Evolutionary conservation across 2,329 filamentous ascomycete genomes (phyloP), one percentile per base, ranked within the genome.

Genomic region (Tolypocladium capitatum): DNA sequence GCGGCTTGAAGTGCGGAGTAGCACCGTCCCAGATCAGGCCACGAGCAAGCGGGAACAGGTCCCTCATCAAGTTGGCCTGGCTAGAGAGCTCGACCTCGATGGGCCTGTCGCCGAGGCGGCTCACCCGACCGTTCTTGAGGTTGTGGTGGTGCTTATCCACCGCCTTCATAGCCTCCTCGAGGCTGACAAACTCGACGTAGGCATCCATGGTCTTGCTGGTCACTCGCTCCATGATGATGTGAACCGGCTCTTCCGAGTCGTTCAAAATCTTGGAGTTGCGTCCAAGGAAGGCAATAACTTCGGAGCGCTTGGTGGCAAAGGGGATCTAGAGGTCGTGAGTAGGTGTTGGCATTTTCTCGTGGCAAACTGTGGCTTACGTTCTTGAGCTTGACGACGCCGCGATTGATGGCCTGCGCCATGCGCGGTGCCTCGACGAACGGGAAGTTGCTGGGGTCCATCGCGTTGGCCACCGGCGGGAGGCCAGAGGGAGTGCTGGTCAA

Each of bases 211-310:
- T 81, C 69, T 81, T 81, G 57, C 72, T 73, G 3, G 75, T 76
- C 21, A 73, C 68, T n/a, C 76, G 71, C 47, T 81, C 78, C 77
- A 81, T 81, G 54, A 81, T 77, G 52, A 81, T 80, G 50, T 81
- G 78, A 8, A 82, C 67, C 1, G 75, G 72, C 55, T 80, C 77
- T 6, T 75, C 67, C 2, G 57, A 59, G 49, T 80, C 76, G 30
- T 70, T 73, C 43, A 79, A 59, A 32, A 81, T 69, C 48, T 69
- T 72, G 21, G 75, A 71, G 54, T 75, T 79, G 45, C 74, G 72
- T 3, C 78, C 78, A 18, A 81, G 65, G 54, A 81, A 76, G 1
- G 77, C 76, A 46, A 78, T 66, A 18, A 82, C 63, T 56, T 81
- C 77, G 14, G 71, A 59, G 4, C 74, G 70, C 24, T 66, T 73